phyloP scores from a whole-genome alignment of 495 filamentous ascomycete genomes.

The Trichoderma orchidacearum region DNA sequence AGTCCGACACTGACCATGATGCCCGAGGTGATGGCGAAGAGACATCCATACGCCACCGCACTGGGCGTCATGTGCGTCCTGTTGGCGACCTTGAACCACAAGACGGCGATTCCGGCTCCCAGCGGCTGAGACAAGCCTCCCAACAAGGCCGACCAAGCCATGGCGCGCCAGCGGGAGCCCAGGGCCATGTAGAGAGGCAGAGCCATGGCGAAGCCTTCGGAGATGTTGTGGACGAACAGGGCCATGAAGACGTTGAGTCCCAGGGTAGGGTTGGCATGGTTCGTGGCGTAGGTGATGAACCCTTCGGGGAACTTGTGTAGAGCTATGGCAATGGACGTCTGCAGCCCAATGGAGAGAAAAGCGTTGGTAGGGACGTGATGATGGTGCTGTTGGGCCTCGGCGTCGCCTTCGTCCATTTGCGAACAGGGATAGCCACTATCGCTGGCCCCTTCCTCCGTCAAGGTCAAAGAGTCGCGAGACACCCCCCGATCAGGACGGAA shows the following conservation, averaged over 20 bases:
- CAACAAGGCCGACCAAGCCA: slow-evolving; percentile 69
- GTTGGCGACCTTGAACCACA: slow-evolving; percentile 60
- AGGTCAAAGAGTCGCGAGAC: slow-evolving; percentile 10
- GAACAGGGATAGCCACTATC: slow-evolving; percentile 15
- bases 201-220: slow-evolving; percentile 90
- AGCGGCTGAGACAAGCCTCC: slow-evolving; percentile 79
- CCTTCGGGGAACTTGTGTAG: slow-evolving; percentile 95
- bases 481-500: slow-evolving; percentile 13
- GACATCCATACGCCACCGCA: slow-evolving; percentile 66
- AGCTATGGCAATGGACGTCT: slow-evolving; percentile 87
- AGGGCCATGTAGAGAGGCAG: slow-evolving; percentile 84
- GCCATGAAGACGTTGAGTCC: slow-evolving; percentile 89
- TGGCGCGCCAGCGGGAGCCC: slow-evolving; percentile 58
- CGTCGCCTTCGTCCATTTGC: slow-evolving; percentile 10
- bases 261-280: slow-evolving; percentile 80
- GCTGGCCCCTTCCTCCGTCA: slow-evolving; percentile 1
- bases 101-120: slow-evolving; percentile 69
- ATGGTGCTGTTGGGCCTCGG: slow-evolving; percentile 53
- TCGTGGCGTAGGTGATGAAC: slow-evolving; percentile 97
- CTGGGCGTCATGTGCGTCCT: slow-evolving; percentile 38
- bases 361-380: slow-evolving; percentile 95
- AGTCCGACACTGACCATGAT: slow-evolving; percentile 91
- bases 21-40: slow-evolving; percentile 83
- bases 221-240: slow-evolving; percentile 94
- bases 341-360: slow-evolving; percentile 82